Percentiles rank a stretch among this genome's conserved stretches.
Evolutionary conservation across 2,329 filamentous ascomycete genomes (phyloP).

Genomic region (Epichloe coenophiala): DNA sequence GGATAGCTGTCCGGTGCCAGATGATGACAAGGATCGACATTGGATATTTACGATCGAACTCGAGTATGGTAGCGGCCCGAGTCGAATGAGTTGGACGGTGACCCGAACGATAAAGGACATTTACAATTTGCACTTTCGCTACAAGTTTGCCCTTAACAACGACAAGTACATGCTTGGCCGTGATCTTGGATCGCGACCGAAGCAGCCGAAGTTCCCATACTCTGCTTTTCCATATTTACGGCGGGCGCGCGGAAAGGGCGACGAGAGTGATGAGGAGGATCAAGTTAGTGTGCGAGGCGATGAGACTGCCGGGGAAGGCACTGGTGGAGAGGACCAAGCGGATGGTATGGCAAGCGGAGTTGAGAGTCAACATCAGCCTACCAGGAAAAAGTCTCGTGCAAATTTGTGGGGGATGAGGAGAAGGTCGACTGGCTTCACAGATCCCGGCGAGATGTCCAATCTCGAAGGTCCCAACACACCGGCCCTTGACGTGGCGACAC

Average conservation of each 20-base stretch:
- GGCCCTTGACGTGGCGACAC: slow-evolving; percentile 30
- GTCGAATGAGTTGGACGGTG: slow-evolving; percentile 93
- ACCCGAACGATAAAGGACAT: slow-evolving; percentile 81
- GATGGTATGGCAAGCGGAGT: slow-evolving; percentile 26
- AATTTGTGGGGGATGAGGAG: slow-evolving; percentile 40
- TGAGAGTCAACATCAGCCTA: slow-evolving; percentile 17
- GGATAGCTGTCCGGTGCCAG: slow-evolving; percentile 60
- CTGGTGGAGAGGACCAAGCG: slow-evolving; percentile 49
- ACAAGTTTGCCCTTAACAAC: slow-evolving; percentile 74
- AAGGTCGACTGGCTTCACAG: slow-evolving; percentile 36
- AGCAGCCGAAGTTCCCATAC: slow-evolving; percentile 80
- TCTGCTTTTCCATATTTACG: slow-evolving; percentile 83
- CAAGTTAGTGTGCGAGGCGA: slow-evolving; percentile 24
- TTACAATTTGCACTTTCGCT: slow-evolving; percentile 82
- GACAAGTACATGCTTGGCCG: slow-evolving; percentile 67
- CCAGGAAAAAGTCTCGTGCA: slow-evolving; percentile 38
- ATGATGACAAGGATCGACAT: slow-evolving; percentile 53
- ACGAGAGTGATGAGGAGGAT: slow-evolving; percentile 66
- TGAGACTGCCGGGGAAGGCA: slow-evolving; percentile 36
- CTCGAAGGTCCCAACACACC: slow-evolving; percentile 24
- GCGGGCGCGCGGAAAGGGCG: slow-evolving; percentile 64
- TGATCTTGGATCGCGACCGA: slow-evolving; percentile 54
- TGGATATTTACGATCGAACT: slow-evolving; percentile 82
- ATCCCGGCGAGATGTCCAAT: slow-evolving; percentile 31
- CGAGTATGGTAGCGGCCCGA: slow-evolving; percentile 90